Evolutionary conservation across 2,329 filamentous ascomycete genomes (phyloP).

Genomic region (Epichloe sylvatica): DNA sequence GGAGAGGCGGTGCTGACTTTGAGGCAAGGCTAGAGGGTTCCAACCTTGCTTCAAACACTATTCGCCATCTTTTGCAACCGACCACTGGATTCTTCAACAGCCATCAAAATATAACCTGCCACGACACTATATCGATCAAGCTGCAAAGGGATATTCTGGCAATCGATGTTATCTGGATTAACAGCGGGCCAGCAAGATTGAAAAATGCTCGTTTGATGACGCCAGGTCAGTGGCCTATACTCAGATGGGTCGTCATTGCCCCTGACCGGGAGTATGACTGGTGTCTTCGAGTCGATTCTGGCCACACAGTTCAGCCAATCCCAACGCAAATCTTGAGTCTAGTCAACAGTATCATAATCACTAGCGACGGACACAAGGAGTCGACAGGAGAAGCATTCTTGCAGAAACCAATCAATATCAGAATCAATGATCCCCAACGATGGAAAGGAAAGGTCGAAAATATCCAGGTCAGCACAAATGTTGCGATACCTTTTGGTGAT

Average conservation of each 20-base stretch:
- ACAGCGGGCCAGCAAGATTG: constrained; percentile 9
- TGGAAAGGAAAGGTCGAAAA: constrained; percentile 4
- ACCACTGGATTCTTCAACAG: constrained; percentile 7
- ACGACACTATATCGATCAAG: constrained; percentile 10
- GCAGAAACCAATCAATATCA: neutral
- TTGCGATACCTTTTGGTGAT: constrained; percentile 16
- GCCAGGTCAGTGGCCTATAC: constrained; percentile 11
- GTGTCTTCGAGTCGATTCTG: constrained; percentile 19
- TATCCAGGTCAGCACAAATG: constrained; percentile 15
- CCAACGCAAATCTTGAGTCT: constrained; percentile 10
- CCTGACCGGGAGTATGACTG: constrained; percentile 25
- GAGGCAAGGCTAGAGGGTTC: constrained; percentile 8
- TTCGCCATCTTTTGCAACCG: constrained; percentile 5
- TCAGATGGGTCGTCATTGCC: constrained; percentile 21
- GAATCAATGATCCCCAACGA: neutral
- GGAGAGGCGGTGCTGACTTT: constrained; percentile 17
- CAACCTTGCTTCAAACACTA: constrained; percentile 1
- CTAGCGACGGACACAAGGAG: neutral
- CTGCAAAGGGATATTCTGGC: constrained; percentile 10
- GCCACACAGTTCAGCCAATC: constrained; percentile 8
- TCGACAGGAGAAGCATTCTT: neutral
- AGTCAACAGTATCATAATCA: constrained; percentile 11
- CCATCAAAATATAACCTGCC: constrained; percentile 5
- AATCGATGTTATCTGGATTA: constrained; percentile 7
- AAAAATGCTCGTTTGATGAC: constrained; percentile 11